A percentile compares a stretch with the other conserved stretches of the same genome.
phyloP scores from a whole-genome alignment of 2,329 filamentous ascomycete species.

The Scortechinia acanthostroma region DNA sequence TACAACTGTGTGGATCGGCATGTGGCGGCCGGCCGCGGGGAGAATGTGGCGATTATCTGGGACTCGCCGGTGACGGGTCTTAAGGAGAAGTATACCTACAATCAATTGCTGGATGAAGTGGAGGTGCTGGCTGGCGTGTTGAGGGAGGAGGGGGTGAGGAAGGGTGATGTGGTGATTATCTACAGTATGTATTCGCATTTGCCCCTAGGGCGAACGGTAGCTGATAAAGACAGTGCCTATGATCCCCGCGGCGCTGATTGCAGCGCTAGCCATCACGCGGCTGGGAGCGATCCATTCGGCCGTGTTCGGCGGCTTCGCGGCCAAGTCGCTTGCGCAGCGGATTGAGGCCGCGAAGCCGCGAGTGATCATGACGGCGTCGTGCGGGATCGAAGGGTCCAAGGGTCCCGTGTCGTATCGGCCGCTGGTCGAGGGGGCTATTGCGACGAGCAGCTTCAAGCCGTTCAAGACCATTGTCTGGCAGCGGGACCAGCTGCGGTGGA shows the following conservation, averaged over 20 bases:
- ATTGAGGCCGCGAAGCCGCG: slow-evolving; percentile 76
- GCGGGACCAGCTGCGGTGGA: no score
- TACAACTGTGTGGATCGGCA: slow-evolving; percentile 90
- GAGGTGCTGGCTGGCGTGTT: slow-evolving; percentile 76
- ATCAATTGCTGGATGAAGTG: slow-evolving; percentile 70
- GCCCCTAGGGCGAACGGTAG: neutral
- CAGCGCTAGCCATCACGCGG: slow-evolving; percentile 73
- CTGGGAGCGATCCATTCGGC: slow-evolving; percentile 84
- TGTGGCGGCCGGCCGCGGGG: slow-evolving; percentile 66
- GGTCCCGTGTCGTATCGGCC: slow-evolving; percentile 71
- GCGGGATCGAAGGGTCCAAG: slow-evolving; percentile 82
- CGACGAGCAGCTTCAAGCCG: slow-evolving; percentile 65
- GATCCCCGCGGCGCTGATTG: slow-evolving; percentile 83
- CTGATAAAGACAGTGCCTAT: slow-evolving; percentile 66
- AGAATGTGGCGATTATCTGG: slow-evolving; percentile 66
- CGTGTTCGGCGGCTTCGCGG: slow-evolving; percentile 87
- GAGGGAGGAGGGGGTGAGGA: slow-evolving; percentile 72
- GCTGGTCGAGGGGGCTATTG: slow-evolving; percentile 69
- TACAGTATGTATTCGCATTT: slow-evolving; percentile 56
- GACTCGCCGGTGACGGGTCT: slow-evolving; percentile 76
- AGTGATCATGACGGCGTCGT: slow-evolving; percentile 79
- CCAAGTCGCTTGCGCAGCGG: slow-evolving; percentile 74
- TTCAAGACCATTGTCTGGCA: slow-evolving; percentile 75
- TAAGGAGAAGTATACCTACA: slow-evolving; percentile 71
- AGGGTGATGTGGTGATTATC: slow-evolving; percentile 79